These are phyloP conservation scores for Lipomyces mesembrius DNA, from an alignment of 805 yeast species.

Conservation along the genomic window DNA sequence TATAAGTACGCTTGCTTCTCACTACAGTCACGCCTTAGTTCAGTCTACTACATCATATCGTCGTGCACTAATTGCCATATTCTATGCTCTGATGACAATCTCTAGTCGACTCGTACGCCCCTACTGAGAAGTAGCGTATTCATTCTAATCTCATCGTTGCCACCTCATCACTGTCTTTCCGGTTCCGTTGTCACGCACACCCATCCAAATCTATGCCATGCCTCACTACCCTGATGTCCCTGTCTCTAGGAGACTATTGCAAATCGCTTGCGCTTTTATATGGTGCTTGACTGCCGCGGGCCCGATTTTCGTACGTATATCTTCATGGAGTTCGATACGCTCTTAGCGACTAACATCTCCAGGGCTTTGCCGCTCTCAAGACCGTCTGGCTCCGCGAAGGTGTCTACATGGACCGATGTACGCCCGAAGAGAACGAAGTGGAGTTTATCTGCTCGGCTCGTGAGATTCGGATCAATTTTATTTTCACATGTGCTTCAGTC, in stretches of 20 bases:
- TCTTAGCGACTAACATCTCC: neutral
- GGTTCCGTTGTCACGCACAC: neutral
- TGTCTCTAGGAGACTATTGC: conserved; percentile 49
- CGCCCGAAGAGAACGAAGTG: conserved; percentile 41
- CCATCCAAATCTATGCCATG: conserved; percentile 19
- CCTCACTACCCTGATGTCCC: conserved; percentile 37
- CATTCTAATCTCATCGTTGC: neutral
- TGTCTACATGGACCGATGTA: conserved; percentile 69
- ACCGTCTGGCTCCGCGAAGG: conserved; percentile 79
- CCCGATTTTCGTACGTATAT: conserved; percentile 66
- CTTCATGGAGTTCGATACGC: neutral
- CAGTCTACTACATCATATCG: no score
- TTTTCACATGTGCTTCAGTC: conserved; percentile 87
- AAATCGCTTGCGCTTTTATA: conserved; percentile 70
- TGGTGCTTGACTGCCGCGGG: conserved; percentile 96
- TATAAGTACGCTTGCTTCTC: no score
- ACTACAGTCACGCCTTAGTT: no score
- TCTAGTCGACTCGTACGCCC: neutral
- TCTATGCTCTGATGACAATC: neutral
- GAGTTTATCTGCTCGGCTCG: conserved; percentile 64
- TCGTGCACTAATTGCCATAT: no score
- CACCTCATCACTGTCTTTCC: neutral
- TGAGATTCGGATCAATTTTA: conserved; percentile 76
- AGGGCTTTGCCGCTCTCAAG: conserved; percentile 87
- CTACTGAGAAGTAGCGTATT: neutral